These are phyloP conservation scores for Acacia concinna DNA, from an alignment of 331 rosid genomes.

Conservation along the genomic window DNA sequence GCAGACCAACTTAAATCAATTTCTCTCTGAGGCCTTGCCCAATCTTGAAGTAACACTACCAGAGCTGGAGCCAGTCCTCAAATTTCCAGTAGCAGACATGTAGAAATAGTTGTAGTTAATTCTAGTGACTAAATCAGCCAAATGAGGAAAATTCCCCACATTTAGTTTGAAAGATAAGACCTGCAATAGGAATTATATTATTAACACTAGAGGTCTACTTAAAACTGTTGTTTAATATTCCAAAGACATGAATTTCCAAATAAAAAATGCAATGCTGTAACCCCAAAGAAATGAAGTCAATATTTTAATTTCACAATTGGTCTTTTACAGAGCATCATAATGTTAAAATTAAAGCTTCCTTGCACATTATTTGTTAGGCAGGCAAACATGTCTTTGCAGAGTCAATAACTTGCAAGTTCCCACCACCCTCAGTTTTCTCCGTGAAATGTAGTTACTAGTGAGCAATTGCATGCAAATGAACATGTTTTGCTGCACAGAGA, in stretches of 20 bases:
- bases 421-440: not conserved
- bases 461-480: slow-evolving; percentile 9
- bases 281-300: slow-evolving; percentile 5
- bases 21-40: slow-evolving; percentile 59
- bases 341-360: not conserved
- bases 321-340: not conserved
- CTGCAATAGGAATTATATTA: slow-evolving; percentile 46
- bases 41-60: slow-evolving; percentile 55
- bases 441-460: not conserved
- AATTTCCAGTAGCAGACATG: slow-evolving; percentile 87
- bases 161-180: slow-evolving; percentile 92
- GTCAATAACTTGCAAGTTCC: not conserved
- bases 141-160: slow-evolving; percentile 94
- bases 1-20: slow-evolving; percentile 32
- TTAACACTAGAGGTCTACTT: not conserved
- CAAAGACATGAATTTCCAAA: slow-evolving; percentile 5
- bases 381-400: not conserved
- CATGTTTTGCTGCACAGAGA: not conserved
- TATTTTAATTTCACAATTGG: not conserved
- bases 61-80: slow-evolving; percentile 67
- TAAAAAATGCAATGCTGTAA: not conserved
- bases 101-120: slow-evolving; percentile 90
- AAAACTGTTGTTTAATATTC: not conserved
- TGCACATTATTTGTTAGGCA: not conserved
- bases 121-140: slow-evolving; percentile 93